phyloP scores from a whole-genome alignment of 2,329 filamentous ascomycete genomes.

The Ascochyta viciae-villosae region DNA sequence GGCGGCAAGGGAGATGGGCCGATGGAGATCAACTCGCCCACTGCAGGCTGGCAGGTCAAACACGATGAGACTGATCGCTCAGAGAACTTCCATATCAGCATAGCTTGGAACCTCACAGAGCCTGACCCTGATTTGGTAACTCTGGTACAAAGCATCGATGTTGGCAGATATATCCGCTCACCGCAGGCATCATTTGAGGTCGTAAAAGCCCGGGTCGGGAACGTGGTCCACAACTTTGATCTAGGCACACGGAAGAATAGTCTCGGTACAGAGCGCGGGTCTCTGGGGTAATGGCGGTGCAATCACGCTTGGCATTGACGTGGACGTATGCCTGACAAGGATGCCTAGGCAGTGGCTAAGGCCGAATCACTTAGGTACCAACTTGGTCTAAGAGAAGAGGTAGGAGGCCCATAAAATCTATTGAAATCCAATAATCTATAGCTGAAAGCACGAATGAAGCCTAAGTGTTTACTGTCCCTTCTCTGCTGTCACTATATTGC shows the following conservation, averaged over 20 bases:
- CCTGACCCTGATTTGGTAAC: slow-evolving; percentile 35
- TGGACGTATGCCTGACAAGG: slow-evolving; percentile 13
- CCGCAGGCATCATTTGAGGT: slow-evolving; percentile 45
- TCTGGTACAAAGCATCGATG: slow-evolving; percentile 32
- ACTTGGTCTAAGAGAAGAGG: neutral
- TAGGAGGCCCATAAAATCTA: neutral
- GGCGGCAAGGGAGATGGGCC: slow-evolving; percentile 41
- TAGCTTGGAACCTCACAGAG: slow-evolving; percentile 73
- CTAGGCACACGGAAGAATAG: slow-evolving; percentile 19
- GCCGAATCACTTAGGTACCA: neutral
- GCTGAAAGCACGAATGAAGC: neutral
- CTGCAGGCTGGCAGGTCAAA: slow-evolving; percentile 12
- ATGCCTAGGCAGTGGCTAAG: slow-evolving; percentile 2
- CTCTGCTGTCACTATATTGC: neutral
- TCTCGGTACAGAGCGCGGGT: neutral
- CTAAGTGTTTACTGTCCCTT: neutral
- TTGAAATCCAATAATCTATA: neutral
- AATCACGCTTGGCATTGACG: slow-evolving; percentile 14
- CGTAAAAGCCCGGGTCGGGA: slow-evolving; percentile 59
- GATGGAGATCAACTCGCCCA: slow-evolving; percentile 27
- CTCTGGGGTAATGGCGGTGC: slow-evolving; percentile 13
- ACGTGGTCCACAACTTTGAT: slow-evolving; percentile 44
- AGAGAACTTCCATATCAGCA: slow-evolving; percentile 81
- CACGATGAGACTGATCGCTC: slow-evolving; percentile 51
- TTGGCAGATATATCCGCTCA: slow-evolving; percentile 26